phyloP scores from a whole-genome alignment of 169 alveolate species.

The Plasmodium gonderi region DNA sequence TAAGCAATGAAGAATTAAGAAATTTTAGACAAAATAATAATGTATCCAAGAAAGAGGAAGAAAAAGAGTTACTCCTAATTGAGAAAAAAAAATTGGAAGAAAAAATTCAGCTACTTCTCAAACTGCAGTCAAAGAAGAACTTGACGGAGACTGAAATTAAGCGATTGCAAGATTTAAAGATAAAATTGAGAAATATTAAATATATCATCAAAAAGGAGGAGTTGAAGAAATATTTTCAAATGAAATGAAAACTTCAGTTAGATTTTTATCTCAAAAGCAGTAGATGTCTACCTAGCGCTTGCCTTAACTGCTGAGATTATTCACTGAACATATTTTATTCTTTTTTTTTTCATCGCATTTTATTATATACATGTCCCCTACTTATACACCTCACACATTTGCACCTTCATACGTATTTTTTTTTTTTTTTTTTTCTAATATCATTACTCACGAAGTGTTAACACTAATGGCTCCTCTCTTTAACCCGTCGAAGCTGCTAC shows the following conservation, averaged over 20 bases:
- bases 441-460: not conserved
- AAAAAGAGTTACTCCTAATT: slow-evolving; percentile 50
- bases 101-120: slow-evolving; percentile 21
- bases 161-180: slow-evolving; percentile 52
- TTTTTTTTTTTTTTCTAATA: not conserved
- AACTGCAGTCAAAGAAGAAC: slow-evolving; percentile 28
- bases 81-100: slow-evolving; percentile 73
- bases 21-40: slow-evolving; percentile 11
- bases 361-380: too few species aligned
- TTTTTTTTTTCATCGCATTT: not conserved
- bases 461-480: not conserved
- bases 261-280: not conserved
- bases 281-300: not conserved
- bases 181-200: slow-evolving; percentile 30
- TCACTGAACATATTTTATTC: not conserved
- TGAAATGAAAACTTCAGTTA: not conserved
- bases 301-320: not conserved
- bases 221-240: slow-evolving; percentile 36
- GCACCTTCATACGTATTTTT: too few species aligned
- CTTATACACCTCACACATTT: too few species aligned
- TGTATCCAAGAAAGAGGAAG: slow-evolving; percentile 19
- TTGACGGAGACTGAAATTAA: slow-evolving; percentile 60
- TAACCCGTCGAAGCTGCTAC: too few species aligned
- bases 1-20: slow-evolving; percentile 57
- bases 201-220: slow-evolving; percentile 39